Percentiles rank a stretch among this genome's conserved stretches.
These are phyloP conservation scores for Entonaema liquescens DNA, from an alignment of 495 filamentous ascomycete species.

Conservation along the genomic window DNA sequence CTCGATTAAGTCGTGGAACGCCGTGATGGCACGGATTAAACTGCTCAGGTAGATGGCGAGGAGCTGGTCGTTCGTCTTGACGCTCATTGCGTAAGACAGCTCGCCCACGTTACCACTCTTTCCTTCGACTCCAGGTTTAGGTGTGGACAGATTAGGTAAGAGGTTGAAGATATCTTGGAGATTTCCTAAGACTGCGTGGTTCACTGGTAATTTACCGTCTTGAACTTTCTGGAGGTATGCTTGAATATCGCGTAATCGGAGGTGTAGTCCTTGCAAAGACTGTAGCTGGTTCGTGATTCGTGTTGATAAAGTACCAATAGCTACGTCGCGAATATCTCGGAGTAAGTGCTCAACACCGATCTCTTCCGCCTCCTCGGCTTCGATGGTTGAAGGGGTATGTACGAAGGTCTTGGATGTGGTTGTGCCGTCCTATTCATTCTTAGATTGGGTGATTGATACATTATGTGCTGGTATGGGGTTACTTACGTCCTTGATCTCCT, in stretches of 20 bases:
- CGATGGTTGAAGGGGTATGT: conserved; percentile 98
- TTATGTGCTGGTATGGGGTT: neutral
- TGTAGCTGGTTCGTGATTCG: conserved; percentile 97
- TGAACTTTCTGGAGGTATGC: conserved; percentile 96
- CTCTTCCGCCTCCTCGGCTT: conserved; percentile 98
- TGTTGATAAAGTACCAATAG: conserved; percentile 97
- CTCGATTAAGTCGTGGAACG: conserved; percentile 98
- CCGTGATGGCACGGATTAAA: conserved; percentile 96
- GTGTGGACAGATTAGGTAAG: conserved; percentile 93
- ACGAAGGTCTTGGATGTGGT: conserved; percentile 98
- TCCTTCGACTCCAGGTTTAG: conserved; percentile 63
- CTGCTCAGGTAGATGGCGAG: conserved; percentile 97
- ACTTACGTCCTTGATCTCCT: conserved; percentile 99
- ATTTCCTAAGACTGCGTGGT: conserved; percentile 96
- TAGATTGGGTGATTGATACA: conserved; percentile 29
- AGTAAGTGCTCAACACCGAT: conserved; percentile 98
- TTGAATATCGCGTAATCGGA: conserved; percentile 94
- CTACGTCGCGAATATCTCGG: conserved; percentile 97
- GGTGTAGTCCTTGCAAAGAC: conserved; percentile 94
- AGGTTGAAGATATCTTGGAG: conserved; percentile 99
- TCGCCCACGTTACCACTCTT: conserved; percentile 76
- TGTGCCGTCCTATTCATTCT: conserved; percentile 82
- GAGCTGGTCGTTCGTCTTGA: conserved; percentile 99
- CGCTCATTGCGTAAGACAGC: conserved; percentile 90
- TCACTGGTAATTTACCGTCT: conserved; percentile 89